phyloP scores from a whole-genome alignment of 1,284 basidiomycete genomes.

The Boletus sp. region DNA sequence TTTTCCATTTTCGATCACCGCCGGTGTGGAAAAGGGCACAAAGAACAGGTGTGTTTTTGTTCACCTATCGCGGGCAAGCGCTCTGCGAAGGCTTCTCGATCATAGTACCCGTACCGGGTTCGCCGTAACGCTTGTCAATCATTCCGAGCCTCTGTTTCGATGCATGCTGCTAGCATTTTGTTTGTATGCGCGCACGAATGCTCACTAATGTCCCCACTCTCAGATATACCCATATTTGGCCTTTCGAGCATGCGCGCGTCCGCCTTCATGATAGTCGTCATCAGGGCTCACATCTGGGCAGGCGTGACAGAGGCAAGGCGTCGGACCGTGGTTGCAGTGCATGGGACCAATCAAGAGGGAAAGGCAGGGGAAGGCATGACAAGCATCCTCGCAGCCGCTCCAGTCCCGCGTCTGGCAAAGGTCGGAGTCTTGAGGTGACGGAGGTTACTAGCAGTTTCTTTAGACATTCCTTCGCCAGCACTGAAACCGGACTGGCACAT shows the following conservation, averaged over 20 bases:
- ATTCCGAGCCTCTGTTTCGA: conserved; percentile 1
- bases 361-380: conserved; percentile 13
- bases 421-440: background rate
- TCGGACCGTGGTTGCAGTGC: conserved; percentile 25
- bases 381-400: conserved; percentile 30
- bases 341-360: conserved; percentile 15
- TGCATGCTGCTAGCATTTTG: background rate
- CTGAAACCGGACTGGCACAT: background rate
- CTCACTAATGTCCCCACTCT: conserved; percentile 9
- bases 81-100: conserved; percentile 2
- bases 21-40: conserved; percentile 92
- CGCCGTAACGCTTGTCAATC: conserved; percentile 13
- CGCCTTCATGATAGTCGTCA: conserved; percentile 54
- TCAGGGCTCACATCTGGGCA: conserved; percentile 36
- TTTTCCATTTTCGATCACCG: conserved; percentile 93
- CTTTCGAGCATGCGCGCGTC: conserved; percentile 91
- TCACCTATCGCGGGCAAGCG: background rate
- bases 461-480: conserved; percentile 9
- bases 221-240: conserved; percentile 94
- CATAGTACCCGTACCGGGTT: conserved; percentile 3
- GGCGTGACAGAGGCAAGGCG: conserved; percentile 25
- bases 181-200: background rate
- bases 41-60: conserved; percentile 80
- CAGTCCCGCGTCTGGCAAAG: conserved; percentile 23
- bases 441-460: background rate